Base-by-base conservation (phyloP, 352 stramenopile genomes). In the Pythium apleroticum region DNA sequence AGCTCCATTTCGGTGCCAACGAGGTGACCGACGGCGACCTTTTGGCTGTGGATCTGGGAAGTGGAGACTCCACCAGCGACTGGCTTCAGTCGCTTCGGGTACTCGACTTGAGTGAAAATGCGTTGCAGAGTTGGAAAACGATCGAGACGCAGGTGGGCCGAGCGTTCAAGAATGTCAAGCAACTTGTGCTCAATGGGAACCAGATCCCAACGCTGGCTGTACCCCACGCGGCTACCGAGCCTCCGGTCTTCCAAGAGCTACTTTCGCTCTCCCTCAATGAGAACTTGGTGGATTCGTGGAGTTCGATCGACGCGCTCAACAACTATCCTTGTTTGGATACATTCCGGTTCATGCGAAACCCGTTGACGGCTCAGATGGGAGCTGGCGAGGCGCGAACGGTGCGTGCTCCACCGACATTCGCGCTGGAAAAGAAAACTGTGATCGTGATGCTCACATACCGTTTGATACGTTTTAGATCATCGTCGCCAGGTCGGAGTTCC, bases 301-400 rank as follows among this genome's bases (percentile, higher is more conserved):
- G 78, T 3, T 91, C 80, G 0, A 89, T 96, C 28, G 81, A 95
- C 49, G 77, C 78, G 10, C 60, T 96, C 14, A 90, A 89, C 55
- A 68, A 60, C 22, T 92, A 87, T 20, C 75, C 79, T 2, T 48
- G 60, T 0, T 63, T 96, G n/a, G 65, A 78, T 28, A 77, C 78
- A 7, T 64, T 95, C 9, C 85, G 88, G 0, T 81, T 96, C 33
- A 81, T 79, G 52, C 77, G 82, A 10, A 91, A 92, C 46, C 83
- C 81, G 10, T 63, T 96, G 10, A 78, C 82, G 0, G 74, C 72
- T 31, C 75, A 80, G 14, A 88, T 95, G 76, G 84, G 86, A 30
- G 46, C 73, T 1, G 80, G 81, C 1, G 86, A 93, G 62, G 76
- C 81, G 11, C 76, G 88, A 39, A 79, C 89, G 78, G 73, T 80